Conservation (phyloP, 371 early-diverging fungal genomes). For the Umbelopsis sp. region DNA sequence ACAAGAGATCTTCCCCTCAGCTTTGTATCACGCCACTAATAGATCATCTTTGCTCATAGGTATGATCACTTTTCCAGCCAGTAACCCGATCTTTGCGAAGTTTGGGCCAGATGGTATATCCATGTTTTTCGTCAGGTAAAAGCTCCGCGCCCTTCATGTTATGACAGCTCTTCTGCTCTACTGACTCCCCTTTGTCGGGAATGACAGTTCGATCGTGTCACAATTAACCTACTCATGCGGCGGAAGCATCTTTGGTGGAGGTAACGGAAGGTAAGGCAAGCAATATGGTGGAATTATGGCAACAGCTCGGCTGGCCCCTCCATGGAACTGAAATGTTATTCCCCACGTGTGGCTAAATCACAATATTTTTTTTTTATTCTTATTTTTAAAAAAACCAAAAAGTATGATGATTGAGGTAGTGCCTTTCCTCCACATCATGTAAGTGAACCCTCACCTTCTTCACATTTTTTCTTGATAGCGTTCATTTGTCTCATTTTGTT, state of each 20-base stretch:
- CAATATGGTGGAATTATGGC: background rate
- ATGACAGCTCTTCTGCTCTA: too few species aligned
- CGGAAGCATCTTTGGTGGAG: slow-evolving; percentile 88
- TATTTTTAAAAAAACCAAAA: background rate
- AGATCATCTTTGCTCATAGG: slow-evolving; percentile 44
- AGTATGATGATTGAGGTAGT: slow-evolving; percentile 95
- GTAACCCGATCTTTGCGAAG: slow-evolving; percentile 72
- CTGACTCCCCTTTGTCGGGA: background rate
- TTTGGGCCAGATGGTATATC: slow-evolving; percentile 92
- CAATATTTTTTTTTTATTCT: slow-evolving; percentile 15
- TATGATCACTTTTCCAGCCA: slow-evolving; percentile 90
- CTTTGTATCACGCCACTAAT: slow-evolving; percentile 3
- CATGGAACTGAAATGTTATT: background rate
- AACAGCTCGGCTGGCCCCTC: too few species aligned
- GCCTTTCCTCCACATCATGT: slow-evolving; percentile 91
- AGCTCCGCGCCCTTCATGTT: background rate
- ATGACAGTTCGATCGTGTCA: slow-evolving; percentile 74
- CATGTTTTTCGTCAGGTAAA: slow-evolving; percentile 88
- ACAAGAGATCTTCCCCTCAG: background rate
- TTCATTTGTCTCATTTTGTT: background rate
- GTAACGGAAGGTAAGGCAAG: slow-evolving; percentile 72
- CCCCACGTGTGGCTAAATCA: slow-evolving; percentile 3
- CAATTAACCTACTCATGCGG: slow-evolving; percentile 86
- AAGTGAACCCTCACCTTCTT: slow-evolving; percentile 31
- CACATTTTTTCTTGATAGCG: background rate